Evolutionary conservation across 345 rosid species (phyloP), one percentile per base, ranked within the genome.

Genomic region (Pugionium dolabratum): DNA sequence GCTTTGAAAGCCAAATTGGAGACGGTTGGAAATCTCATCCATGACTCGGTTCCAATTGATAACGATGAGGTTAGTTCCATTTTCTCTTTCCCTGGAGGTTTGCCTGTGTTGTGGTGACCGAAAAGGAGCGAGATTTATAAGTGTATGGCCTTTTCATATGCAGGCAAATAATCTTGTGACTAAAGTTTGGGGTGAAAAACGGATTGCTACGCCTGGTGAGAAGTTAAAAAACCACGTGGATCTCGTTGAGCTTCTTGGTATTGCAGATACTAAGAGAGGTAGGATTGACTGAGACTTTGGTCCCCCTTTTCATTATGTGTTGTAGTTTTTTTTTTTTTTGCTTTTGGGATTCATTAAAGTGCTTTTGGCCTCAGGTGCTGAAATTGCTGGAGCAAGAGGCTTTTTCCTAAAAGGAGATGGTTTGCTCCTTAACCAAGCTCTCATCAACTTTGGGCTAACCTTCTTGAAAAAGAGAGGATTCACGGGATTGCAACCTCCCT

Each of bases 391-490:
- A 68, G 91, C 84, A 32, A 85, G 98, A 79, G 96, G 96, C 42
- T 93, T 74, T 80, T 93, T 82, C 76, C 66, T 93, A 18, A 88
- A 86, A 80, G 98, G 94, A 50, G 87, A 79, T 64, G 98, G 98
- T 1, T 82, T 88, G 5, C 81, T 88, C 9, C 94, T 93, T 51
- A 90, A 93, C 79, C 98, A 82, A 76, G 98, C 98, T 37, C 78
- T 93, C 79, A 90, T 93, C 47, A 85, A 81, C 70, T 88, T 90
- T 60, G 98, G 86, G 42, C 80, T 93, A 8, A 83, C 81, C 48
- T 88, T 90, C 76, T 77, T 90, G 82, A 82, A 81, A 58, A 79
- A 85, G 53, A 86, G 89, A 66, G 82, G 75, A 29, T 90, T 80
- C 77, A 88, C 85, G 4, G 70, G 78, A 27, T 70, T 93, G 79